A percentile compares a stretch with the other conserved stretches of the same genome.
phyloP scores from a whole-genome alignment of 257 asterid genomes.

The Ilex asprella region DNA sequence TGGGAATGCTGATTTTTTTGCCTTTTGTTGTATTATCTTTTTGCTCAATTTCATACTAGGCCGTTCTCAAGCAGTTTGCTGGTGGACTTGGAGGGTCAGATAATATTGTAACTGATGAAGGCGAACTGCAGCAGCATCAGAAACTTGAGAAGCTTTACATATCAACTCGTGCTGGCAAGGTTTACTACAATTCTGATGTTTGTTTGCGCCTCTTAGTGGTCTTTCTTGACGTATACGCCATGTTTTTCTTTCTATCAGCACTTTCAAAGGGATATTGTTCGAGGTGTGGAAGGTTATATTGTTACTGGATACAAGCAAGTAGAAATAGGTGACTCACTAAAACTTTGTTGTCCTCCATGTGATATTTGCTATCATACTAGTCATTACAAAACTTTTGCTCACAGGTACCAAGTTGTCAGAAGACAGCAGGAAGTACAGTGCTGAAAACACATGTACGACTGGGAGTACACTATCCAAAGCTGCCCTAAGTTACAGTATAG shows the following conservation, averaged over 20 bases:
- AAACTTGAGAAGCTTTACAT: constrained; percentile 57
- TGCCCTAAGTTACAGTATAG: constrained; percentile 34
- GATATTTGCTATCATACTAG: too few relatives aligned
- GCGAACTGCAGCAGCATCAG: constrained; percentile 44
- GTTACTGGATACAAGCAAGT: constrained; percentile 69
- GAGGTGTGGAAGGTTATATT: constrained; percentile 67
- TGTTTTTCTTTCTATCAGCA: constrained; percentile 33
- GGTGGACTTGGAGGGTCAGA: constrained; percentile 57
- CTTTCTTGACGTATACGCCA: neutral
- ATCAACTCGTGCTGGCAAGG: constrained; percentile 83
- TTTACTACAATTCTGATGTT: constrained; percentile 11
- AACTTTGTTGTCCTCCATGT: neutral
- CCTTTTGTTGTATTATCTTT: neutral
- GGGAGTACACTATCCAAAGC: constrained; percentile 36
- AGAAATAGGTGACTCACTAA: constrained; percentile 50
- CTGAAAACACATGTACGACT: constrained; percentile 44
- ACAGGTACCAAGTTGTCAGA: constrained; percentile 51
- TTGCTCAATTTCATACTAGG: constrained; percentile 26
- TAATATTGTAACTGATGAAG: constrained; percentile 35
- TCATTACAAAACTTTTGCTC: constrained; percentile 1
- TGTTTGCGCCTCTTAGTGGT: neutral
- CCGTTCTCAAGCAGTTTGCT: constrained; percentile 55
- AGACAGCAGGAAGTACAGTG: constrained; percentile 45
- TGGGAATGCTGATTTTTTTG: neutral
- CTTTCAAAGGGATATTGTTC: constrained; percentile 68